Base-by-base conservation (phyloP, 169 alveolate genomes). In the Plasmodium gaboni region DNA sequence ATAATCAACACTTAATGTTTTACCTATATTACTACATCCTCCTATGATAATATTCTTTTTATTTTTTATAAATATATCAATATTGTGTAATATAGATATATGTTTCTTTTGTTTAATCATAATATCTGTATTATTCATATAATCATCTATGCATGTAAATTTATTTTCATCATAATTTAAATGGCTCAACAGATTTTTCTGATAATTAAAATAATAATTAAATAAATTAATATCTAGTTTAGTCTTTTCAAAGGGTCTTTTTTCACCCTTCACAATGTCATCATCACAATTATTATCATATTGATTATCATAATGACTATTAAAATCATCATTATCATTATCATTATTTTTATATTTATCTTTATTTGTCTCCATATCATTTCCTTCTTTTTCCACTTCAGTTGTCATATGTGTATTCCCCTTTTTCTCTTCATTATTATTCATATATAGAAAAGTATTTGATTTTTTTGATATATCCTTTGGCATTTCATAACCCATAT, bases 1-100 rank as follows among this genome's bases (percentile, higher is more conserved):
- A 26, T 69, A 83, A 83, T 83, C 73, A 22, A 83, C 83, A 38
- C 73, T 68, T 24, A 83, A 50, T 17, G 91, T 55, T 68, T 83
- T 83, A 5, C 91, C 91, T 60, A 83, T 83, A 46, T 68, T 83
- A 12, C 72, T 83, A 28, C 91, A 83, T 10, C 91, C 91, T 42
- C 85, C 15, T 55, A 83, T 83, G 24, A 83, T 83, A 15, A 83
- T 22, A 48, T 71, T 83, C 48, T 83, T 83, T 46, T 68, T 83
- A n/a, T 83, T 83, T 83, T 68, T 83, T 65, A 83, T 83, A 46
- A 83, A 83, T 1, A 83, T 38, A 19, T 83, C 91, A 10, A 83
- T 83, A 53, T 83, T 83, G 24, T 83, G 67, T n/a, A 83, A 50
- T 83, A 83, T 55, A 4, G 91, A 83, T 6, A 83, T 55, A 42